A percentile compares a stretch with the other conserved stretches of the same genome.
phyloP scores from a whole-genome alignment of 176 grass and related monocot genomes.

The Hsuehochloa calcarea region DNA sequence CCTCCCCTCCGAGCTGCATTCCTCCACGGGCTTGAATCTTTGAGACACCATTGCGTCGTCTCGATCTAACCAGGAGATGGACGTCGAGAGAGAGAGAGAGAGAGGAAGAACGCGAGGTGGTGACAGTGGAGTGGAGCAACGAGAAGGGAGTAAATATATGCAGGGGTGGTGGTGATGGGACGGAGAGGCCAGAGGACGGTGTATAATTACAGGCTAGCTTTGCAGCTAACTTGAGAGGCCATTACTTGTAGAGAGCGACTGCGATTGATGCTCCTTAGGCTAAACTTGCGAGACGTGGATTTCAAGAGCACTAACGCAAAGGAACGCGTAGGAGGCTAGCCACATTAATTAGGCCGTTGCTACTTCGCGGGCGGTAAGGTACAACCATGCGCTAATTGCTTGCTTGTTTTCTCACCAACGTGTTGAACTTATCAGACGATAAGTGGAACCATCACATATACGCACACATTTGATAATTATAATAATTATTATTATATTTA shows the following conservation, averaged over 20 bases:
- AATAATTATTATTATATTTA: too few species aligned
- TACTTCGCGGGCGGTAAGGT: background rate
- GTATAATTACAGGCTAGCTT: constrained; percentile 51
- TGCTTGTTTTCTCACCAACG: constrained; percentile 32
- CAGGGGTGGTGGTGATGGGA: constrained; percentile 29
- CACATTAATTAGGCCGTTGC: background rate
- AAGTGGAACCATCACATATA: too few species aligned
- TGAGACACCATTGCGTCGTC: constrained; percentile 38
- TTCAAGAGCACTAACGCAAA: background rate
- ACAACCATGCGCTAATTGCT: background rate
- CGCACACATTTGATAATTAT: too few species aligned
- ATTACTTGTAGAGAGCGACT: constrained; percentile 53
- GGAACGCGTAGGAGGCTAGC: background rate
- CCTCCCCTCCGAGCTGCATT: constrained; percentile 68
- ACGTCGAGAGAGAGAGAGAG: background rate
- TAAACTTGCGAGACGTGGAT: constrained; percentile 6
- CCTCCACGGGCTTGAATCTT: constrained; percentile 69
- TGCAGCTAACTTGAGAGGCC: constrained; percentile 64
- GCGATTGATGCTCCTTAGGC: background rate
- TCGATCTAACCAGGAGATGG: constrained; percentile 3
- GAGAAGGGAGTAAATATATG: constrained; percentile 36
- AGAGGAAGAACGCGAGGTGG: background rate
- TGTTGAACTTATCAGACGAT: background rate
- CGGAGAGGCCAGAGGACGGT: constrained; percentile 27
- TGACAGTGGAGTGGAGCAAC: constrained; percentile 20